A percentile compares a stretch with the other conserved stretches of the same genome.
phyloP scores from a whole-genome alignment of 768 basidiomycete genomes.

The Chlorophyllum brunneum region DNA sequence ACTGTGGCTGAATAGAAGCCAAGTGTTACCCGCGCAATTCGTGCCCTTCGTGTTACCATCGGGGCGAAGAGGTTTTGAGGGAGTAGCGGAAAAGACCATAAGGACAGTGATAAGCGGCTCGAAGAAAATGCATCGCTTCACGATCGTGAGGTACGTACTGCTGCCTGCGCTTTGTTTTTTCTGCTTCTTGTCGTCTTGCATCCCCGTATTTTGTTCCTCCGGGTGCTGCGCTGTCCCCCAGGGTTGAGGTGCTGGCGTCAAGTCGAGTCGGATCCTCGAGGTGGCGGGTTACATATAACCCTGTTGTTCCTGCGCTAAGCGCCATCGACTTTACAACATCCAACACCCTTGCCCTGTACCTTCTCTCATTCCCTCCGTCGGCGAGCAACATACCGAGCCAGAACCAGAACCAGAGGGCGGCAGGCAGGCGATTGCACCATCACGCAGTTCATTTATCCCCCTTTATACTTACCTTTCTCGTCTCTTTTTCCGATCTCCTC shows the following conservation, averaged over 20 bases:
- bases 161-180: neutral
- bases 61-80: neutral
- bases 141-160: constrained; percentile 10
- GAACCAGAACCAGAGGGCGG: neutral
- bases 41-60: neutral
- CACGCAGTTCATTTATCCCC: neutral
- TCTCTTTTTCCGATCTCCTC: constrained; percentile 7
- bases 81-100: neutral
- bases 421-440: constrained; percentile 1
- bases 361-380: constrained; percentile 2
- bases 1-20: constrained; percentile 9
- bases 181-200: neutral
- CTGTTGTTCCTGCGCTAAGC: neutral
- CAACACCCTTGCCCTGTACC: neutral
- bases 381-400: neutral
- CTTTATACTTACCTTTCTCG: constrained; percentile 13
- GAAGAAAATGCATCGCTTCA: constrained; percentile 6
- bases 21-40: neutral
- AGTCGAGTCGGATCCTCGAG: neutral
- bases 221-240: neutral
- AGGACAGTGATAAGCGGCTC: neutral
- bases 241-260: no score
- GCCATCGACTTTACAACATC: no score
- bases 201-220: neutral
- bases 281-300: neutral